phyloP scores from a whole-genome alignment of 805 yeast genomes.

The Nakazawaea laoshanensis region DNA sequence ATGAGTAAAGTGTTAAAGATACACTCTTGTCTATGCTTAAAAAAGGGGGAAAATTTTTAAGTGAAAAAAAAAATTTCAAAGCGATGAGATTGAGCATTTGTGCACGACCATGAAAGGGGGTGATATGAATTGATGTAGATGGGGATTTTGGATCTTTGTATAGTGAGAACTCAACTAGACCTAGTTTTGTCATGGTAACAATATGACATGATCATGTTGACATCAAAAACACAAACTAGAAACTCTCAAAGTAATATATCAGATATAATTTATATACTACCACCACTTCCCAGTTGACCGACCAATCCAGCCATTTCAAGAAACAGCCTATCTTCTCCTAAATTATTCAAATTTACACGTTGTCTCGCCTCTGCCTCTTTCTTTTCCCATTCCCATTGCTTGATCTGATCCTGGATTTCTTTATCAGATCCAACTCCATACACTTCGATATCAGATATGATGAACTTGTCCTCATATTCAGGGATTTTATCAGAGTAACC shows the following conservation, averaged over 20 bases:
- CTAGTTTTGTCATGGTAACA: too few species aligned
- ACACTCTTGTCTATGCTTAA: too few species aligned
- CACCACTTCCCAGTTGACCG: conserved; percentile 38
- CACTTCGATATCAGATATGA: conserved; percentile 72
- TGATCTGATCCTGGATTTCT: conserved; percentile 68
- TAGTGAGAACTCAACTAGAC: too few species aligned
- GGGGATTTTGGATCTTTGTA: too few species aligned
- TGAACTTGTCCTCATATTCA: conserved; percentile 61
- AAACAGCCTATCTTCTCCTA: conserved; percentile 79
- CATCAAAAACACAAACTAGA: too few species aligned
- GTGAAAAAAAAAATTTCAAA: conserved; percentile 4
- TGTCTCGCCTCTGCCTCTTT: conserved; percentile 76
- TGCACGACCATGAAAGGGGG: not conserved
- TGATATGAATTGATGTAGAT: not conserved
- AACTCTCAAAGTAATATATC: not conserved
- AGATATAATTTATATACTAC: conserved; percentile 27
- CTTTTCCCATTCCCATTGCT: conserved; percentile 88
- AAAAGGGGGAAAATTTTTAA: conserved; percentile 2
- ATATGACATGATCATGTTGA: too few species aligned
- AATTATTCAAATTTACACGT: conserved; percentile 50
- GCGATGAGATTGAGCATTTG: conserved; percentile 5
- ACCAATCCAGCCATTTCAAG: conserved; percentile 74
- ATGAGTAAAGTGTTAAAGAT: too few species aligned
- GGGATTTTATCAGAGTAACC: conserved; percentile 14
- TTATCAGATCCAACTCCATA: conserved; percentile 86